Percentiles rank a stretch among this genome's conserved stretches.
Conservation (phyloP, 2,329 filamentous ascomycete genomes). For the Penicillium sclerotiorum region DNA sequence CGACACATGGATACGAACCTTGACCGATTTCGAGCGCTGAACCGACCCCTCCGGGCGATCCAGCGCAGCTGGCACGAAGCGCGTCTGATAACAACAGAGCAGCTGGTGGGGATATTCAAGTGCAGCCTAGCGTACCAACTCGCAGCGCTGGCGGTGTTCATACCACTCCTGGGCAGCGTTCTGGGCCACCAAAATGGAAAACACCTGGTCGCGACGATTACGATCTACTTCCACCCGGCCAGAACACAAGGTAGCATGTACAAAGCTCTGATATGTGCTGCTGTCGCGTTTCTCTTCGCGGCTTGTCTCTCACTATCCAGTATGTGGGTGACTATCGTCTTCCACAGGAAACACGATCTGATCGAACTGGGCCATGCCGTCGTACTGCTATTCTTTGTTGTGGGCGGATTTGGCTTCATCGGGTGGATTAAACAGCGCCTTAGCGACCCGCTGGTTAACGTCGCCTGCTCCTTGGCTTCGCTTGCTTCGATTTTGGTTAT, state of each 20-base stretch:
- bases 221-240: constrained; percentile 90
- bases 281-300: constrained; percentile 76
- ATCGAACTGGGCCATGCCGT: constrained; percentile 73
- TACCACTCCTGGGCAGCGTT: constrained; percentile 68
- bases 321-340: constrained; percentile 80
- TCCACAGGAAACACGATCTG: constrained; percentile 66
- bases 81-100: constrained; percentile 68
- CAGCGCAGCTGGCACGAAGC: constrained; percentile 34
- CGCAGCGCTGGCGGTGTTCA: constrained; percentile 81
- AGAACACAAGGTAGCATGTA: constrained; percentile 84
- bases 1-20: not conserved
- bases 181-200: constrained; percentile 85
- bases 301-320: constrained; percentile 74
- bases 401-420: constrained; percentile 81
- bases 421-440: constrained; percentile 82
- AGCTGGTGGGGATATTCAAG: constrained; percentile 79
- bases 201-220: constrained; percentile 87
- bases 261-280: constrained; percentile 74
- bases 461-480: constrained; percentile 80
- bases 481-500: constrained; percentile 85
- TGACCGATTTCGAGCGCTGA: not conserved
- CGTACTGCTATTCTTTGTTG: constrained; percentile 79
- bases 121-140: constrained; percentile 86
- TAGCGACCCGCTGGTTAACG: constrained; percentile 76
- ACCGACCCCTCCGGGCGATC: not conserved